These are phyloP conservation scores for Colletotrichum siamense DNA, from an alignment of 2,329 filamentous ascomycete species.

Conservation along the genomic window DNA sequence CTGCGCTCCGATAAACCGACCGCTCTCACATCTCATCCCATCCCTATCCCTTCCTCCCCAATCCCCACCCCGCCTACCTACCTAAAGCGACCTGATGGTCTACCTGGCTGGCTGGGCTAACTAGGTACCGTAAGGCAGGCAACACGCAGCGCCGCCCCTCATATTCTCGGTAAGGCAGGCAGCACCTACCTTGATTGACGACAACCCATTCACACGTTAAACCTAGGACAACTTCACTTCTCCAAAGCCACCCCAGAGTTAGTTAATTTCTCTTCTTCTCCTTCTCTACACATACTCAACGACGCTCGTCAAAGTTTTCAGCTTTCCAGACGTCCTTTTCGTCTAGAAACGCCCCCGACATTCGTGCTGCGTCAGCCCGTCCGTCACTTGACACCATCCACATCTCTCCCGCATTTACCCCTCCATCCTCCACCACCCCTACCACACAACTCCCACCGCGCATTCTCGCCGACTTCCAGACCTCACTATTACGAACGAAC, in stretches of 20 bases:
- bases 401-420: constrained; percentile 20
- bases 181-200: not conserved
- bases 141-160: not conserved
- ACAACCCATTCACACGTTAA: not conserved
- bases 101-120: not conserved
- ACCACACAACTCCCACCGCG: not conserved
- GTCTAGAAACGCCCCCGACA: not conserved
- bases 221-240: not conserved
- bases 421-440: constrained; percentile 13
- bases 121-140: not conserved
- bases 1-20: constrained; percentile 12
- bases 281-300: not conserved
- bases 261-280: not conserved
- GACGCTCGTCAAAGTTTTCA: not conserved
- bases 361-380: constrained; percentile 6
- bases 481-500: not conserved
- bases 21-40: constrained; percentile 8
- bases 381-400: constrained; percentile 4
- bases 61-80: constrained; percentile 12
- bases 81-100: not conserved
- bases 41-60: not conserved
- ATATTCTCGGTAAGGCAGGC: not conserved
- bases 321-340: not conserved
- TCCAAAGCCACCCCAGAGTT: constrained; percentile 5
- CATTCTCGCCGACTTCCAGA: not conserved